Evolutionary conservation across 345 rosid genomes (phyloP), one percentile per base, ranked within the genome.

Genomic region (Trapa bicornis): DNA sequence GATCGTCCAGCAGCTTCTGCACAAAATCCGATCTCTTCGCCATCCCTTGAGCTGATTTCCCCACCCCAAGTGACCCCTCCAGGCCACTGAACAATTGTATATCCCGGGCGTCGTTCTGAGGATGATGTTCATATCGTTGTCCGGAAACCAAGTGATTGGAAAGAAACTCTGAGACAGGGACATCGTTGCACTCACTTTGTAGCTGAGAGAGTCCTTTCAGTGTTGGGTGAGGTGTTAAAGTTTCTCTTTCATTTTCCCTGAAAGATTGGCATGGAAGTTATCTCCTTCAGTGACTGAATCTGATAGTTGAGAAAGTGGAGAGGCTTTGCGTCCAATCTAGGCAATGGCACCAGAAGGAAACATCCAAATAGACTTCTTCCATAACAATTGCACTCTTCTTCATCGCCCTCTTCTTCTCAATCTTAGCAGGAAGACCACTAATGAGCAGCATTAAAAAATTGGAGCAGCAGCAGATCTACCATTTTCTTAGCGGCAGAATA

Each of bases 1-100:
- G 97, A 79, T 94, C 99, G 73, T 90, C 91, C 61, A 94, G 78
- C 78, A 94, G 78, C 83, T 94, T 94, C 88, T 90, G 95, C 0
- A 92, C 95, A 69, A 94, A 94, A 73, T 87, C 96, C 4, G 91
- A 86, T 72, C 91, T 80, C 81, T 80, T 94, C 60, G 80, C 86
- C 99, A 94, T 94, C 37, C 7, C 65, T 38, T 1, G 14, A 58
- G 37, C 38, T 32, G 5, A 47, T 13, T 41, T 14, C 29, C 47
- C 62, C 37, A 62, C 60, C 37, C 54, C 56, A 32, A 1, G 32
- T 16, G 22, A 42, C 3, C 16, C 6, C 42, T 43, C 48, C 45
- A 14, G 5, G 66, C 17, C 41, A 56, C 68, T 15, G 35, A 65
- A 41, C 56, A 17, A 54, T 0, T 1, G n/a, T 13, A 45, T 33